A percentile compares a stretch with the other conserved stretches of the same genome.
These are phyloP conservation scores for Ambrosiella cleistominuta DNA, from an alignment of 2,329 filamentous ascomycete genomes.

Conservation along the genomic window DNA sequence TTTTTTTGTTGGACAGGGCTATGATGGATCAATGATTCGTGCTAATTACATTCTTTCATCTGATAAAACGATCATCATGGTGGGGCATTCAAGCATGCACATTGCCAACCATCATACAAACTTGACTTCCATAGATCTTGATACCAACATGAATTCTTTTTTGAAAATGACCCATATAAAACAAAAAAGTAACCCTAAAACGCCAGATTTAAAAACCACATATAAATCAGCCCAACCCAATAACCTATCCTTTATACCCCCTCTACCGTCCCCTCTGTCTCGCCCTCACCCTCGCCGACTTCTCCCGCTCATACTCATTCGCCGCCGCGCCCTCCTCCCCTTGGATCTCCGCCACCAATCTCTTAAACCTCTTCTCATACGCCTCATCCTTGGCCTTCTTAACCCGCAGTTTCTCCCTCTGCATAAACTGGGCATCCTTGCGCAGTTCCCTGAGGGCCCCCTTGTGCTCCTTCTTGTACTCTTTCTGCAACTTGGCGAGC, in stretches of 20 bases:
- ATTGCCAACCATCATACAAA: too few species aligned
- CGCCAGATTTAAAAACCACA: neutral
- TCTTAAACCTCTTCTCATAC: constrained; percentile 93
- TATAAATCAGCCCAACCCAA: constrained; percentile 4
- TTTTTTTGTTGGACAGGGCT: too few species aligned
- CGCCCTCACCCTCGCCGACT: constrained; percentile 51
- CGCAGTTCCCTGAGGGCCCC: constrained; percentile 83
- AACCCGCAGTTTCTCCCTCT: constrained; percentile 69
- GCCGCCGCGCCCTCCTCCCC: constrained; percentile 74
- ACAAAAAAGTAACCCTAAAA: neutral
- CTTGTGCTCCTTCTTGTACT: constrained; percentile 92
- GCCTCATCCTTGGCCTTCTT: constrained; percentile 88
- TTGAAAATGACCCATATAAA: neutral
- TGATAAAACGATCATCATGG: too few species aligned
- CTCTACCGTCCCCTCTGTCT: constrained; percentile 21
- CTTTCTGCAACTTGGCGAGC: constrained; percentile 63
- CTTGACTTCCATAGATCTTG: too few species aligned
- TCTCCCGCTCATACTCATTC: constrained; percentile 82
- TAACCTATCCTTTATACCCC: constrained; percentile 17
- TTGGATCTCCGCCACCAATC: constrained; percentile 86
- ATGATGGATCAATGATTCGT: too few species aligned
- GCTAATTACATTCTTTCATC: too few species aligned
- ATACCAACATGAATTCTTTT: too few species aligned
- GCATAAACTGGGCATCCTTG: constrained; percentile 90
- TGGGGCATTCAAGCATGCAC: too few species aligned